Base-by-base conservation (phyloP, 768 basidiomycete genomes). In the Myochromella boudieri region DNA sequence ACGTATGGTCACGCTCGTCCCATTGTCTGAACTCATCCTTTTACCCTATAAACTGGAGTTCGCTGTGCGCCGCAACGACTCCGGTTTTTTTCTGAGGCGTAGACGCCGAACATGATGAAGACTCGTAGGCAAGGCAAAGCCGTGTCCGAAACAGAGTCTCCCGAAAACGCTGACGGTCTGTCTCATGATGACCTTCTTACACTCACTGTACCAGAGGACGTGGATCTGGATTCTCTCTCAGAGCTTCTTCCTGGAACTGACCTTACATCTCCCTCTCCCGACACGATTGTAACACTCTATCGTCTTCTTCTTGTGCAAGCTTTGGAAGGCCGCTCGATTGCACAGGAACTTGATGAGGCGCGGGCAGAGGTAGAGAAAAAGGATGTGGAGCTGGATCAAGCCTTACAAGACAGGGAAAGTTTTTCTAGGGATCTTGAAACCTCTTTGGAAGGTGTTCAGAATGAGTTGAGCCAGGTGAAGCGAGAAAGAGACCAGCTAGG, bases 301-400 rank as follows among this genome's bases (percentile, higher is more conserved):
- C 74, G 81, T 44, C 65, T 81, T 15, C 59, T 91, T 14, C 63
- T 84, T 6, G 71, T 76, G 0, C 83, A 89, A 49, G 72, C 72
- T 5, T 60, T 69, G 1, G 80, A 81, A 46, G 60, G 80, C 14
- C 83, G 88, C 44, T 68, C 64, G 48, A 65, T 75, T 2, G 75
- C 79, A 39, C 70, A 80, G 42, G 84, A 89, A 49, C 65, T 87
- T 26, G 91, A 93, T 62, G 85, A 85, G 51, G 66, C 77, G 48
- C 81, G 74, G 33, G 88, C 88, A 2, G 81, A 83, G 37, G 60
- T 72, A 8, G 79, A 87, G 56, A 78, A 77, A 64, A 86, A 85
- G 62, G 89, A 91, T 44, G 71, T 93, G 2, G 91, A 94, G 63
- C 70, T 92, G 27, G 91, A 93, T 62, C 90, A 92, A 66, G 82